Conservation (phyloP, 1,284 basidiomycete genomes). For the Ceratobasidium papillatum region DNA sequence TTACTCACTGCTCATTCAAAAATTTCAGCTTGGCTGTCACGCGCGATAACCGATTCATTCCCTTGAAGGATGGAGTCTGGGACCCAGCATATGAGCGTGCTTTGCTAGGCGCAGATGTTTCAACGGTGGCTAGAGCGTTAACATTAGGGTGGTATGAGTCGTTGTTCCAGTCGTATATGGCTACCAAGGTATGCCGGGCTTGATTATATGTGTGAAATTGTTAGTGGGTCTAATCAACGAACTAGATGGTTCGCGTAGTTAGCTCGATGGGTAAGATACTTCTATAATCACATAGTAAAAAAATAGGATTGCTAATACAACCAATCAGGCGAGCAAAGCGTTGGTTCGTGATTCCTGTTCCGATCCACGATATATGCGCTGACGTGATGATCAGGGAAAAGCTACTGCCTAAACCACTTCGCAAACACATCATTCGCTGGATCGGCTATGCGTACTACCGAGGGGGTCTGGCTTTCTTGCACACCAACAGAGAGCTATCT, state of each 20-base stretch:
- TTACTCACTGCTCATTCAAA: no score
- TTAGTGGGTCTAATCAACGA: conserved; percentile 35
- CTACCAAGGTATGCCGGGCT: conserved; percentile 65
- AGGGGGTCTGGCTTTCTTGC: no score
- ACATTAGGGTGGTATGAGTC: conserved; percentile 74
- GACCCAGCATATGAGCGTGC: conserved; percentile 62
- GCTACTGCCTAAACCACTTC: no score
- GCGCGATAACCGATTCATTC: conserved; percentile 67
- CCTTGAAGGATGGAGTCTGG: conserved; percentile 67
- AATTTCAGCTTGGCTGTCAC: conserved; percentile 61
- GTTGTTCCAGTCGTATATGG: conserved; percentile 69
- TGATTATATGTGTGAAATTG: conserved; percentile 38
- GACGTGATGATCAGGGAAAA: conserved; percentile 26
- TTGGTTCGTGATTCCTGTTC: conserved; percentile 59
- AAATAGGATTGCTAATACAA: conserved; percentile 46
- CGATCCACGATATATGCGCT: background rate
- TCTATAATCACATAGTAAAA: conserved; percentile 37
- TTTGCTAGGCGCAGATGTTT: conserved; percentile 66
- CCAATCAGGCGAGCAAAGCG: conserved; percentile 67
- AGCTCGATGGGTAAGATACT: conserved; percentile 65
- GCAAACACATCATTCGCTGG: no score
- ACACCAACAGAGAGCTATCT: conserved; percentile 65
- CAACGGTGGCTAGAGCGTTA: conserved; percentile 61
- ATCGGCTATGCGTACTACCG: no score
- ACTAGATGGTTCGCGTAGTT: conserved; percentile 67